Evolutionary conservation across 2,329 filamentous ascomycete genomes (phyloP).

Genomic region (Helotiales sp.): DNA sequence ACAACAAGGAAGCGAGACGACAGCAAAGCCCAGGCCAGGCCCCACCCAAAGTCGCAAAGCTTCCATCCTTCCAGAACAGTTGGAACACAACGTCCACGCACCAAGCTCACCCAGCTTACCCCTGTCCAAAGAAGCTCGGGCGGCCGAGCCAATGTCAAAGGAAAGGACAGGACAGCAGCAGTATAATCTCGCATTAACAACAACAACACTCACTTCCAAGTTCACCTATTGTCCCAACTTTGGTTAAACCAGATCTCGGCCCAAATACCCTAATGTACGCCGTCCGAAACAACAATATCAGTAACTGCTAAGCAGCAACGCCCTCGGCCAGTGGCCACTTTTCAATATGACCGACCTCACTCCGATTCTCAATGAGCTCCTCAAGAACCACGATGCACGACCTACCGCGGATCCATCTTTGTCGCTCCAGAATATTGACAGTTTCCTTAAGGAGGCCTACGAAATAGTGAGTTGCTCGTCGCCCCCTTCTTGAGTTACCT

Average conservation of each 20-base stretch:
- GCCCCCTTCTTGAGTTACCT: background rate
- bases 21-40: background rate
- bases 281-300: background rate
- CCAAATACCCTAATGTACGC: background rate
- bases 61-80: constrained; percentile 11
- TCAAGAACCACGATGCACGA: constrained; percentile 62
- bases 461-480: constrained; percentile 70
- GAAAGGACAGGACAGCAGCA: background rate
- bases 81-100: background rate
- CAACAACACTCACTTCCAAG: background rate
- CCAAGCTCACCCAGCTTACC: background rate
- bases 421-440: constrained; percentile 66
- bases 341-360: constrained; percentile 65
- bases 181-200: background rate
- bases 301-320: background rate
- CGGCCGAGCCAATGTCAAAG: background rate
- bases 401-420: constrained; percentile 46
- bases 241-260: background rate
- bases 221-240: background rate
- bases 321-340: background rate
- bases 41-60: background rate
- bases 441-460: constrained; percentile 93
- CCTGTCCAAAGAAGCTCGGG: background rate
- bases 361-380: constrained; percentile 68
- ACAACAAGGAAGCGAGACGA: background rate